Evolutionary conservation across 2,329 filamentous ascomycete genomes (phyloP), one percentile per base, ranked within the genome.

Genomic region (Calonectria hawksworthii): DNA sequence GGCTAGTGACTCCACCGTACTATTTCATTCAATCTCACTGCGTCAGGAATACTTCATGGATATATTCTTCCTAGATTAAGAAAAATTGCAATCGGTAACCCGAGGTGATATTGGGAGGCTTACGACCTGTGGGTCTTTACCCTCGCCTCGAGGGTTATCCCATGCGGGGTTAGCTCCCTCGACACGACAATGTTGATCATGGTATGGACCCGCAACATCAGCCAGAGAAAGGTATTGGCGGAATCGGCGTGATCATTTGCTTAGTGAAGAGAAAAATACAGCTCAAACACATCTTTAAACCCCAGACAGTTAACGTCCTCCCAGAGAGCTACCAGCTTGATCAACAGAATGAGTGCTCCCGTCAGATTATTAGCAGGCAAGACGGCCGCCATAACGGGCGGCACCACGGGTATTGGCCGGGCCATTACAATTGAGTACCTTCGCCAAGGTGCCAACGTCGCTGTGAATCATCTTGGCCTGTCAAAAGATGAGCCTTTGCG

Each of bases 381-480:
- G 84, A 92, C 92, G 4, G 94, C 94, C 83, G 93, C 94, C 81
- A 94, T 97, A 79, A 96, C 95, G 0, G 95, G 95, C 75, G 94
- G 94, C 71, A 92, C 93, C 2, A 96, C 94, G 0, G 94, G 94
- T 68, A 97, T 97, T 78, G 95, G 95, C 68, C 90, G 94, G 80
- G 95, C 94, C 77, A 96, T 97, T 75, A 91, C 93, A 23, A 88
- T 96, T 54, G 92, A 92, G 78, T 96, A 94, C 83, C 86, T 96
- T 68, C 87, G 89, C 6, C 94, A 96, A 78, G 95, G 95, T 78
- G 93, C 93, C 76, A 90, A 90, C 82, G 93, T 96, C 23, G 92
- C 93, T 30, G 90, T 96, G 72, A 96, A 96, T 86, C 93, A 96
- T 83, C 90, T 95, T 1, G 93, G 90, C 70, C 87, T 90, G 4